Conservation (phyloP, 1,284 basidiomycete genomes). For the Boletus mariae region DNA sequence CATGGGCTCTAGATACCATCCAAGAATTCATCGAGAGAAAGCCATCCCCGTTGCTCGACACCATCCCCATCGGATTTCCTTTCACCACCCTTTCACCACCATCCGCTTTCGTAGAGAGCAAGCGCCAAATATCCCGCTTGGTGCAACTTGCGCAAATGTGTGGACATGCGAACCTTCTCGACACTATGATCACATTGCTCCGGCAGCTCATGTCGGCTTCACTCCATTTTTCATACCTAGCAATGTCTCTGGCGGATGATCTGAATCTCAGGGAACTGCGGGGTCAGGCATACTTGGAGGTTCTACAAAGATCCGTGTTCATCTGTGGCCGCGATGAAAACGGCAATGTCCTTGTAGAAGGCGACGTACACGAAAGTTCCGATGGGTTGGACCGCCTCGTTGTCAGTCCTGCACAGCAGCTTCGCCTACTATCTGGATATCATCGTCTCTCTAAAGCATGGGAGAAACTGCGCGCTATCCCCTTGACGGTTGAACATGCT, state of each 20-base stretch:
- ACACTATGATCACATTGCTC: conserved; percentile 54
- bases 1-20: conserved; percentile 64
- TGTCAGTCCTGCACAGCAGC: conserved; percentile 52
- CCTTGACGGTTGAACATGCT: conserved; percentile 58
- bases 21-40: conserved; percentile 58
- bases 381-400: conserved; percentile 42
- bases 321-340: conserved; percentile 30
- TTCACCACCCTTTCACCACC: conserved; percentile 28
- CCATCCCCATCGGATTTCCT: conserved; percentile 36
- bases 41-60: conserved; percentile 49
- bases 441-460: conserved; percentile 59
- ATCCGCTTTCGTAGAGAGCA: conserved; percentile 34
- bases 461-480: conserved; percentile 54
- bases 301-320: conserved; percentile 57
- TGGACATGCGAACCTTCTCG: conserved; percentile 52
- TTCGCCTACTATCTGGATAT: conserved; percentile 62
- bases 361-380: conserved; percentile 30
- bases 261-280: conserved; percentile 52
- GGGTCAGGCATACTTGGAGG: conserved; percentile 64
- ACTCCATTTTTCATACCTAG: conserved; percentile 60
- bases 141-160: conserved; percentile 64
- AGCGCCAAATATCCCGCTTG: conserved; percentile 51
- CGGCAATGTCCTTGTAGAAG: conserved; percentile 21
- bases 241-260: conserved; percentile 66
- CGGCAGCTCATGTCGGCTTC: conserved; percentile 54